Conservation (phyloP, 805 yeast genomes). For the Brettanomyces nanus region DNA sequence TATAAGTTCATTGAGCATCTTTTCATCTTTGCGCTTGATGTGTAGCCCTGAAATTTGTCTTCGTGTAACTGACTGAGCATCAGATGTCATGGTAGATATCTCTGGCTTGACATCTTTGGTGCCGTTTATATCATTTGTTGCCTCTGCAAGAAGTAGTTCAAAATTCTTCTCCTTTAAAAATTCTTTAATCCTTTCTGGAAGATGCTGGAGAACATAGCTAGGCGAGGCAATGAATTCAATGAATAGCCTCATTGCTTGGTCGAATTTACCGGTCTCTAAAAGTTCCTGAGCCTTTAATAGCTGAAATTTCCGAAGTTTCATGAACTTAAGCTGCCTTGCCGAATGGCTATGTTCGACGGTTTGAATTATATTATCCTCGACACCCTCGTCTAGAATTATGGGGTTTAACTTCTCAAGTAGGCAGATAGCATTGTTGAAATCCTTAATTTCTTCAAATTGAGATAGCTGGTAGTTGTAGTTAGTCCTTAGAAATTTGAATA, state of each 20-base stretch:
- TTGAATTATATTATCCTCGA: constrained; percentile 2
- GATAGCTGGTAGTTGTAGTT: constrained; percentile 28
- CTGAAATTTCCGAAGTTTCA: constrained; percentile 35
- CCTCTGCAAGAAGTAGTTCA: background rate
- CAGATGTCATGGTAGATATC: background rate
- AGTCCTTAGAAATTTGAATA: constrained; percentile 21
- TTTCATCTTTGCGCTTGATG: constrained; percentile 7
- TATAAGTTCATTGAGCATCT: constrained; percentile 31
- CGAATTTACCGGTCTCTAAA: constrained; percentile 24
- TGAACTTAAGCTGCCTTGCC: constrained; percentile 23
- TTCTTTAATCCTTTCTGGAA: constrained; percentile 28
- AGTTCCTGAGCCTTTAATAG: constrained; percentile 29
- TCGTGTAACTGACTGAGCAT: background rate
- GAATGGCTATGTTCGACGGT: constrained; percentile 11
- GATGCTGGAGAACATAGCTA: constrained; percentile 35
- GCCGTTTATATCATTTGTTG: background rate
- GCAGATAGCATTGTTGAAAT: constrained; percentile 36
- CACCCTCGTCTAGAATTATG: constrained; percentile 11
- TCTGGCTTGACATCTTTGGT: constrained; percentile 1
- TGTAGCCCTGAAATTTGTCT: background rate
- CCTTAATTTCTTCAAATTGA: constrained; percentile 21
- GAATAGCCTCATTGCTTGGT: constrained; percentile 35
- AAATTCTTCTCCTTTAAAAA: background rate
- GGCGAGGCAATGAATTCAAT: constrained; percentile 56
- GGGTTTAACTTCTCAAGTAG: constrained; percentile 29